Conservation (phyloP, 306 rosid species). For the Prunus fruticosa region DNA sequence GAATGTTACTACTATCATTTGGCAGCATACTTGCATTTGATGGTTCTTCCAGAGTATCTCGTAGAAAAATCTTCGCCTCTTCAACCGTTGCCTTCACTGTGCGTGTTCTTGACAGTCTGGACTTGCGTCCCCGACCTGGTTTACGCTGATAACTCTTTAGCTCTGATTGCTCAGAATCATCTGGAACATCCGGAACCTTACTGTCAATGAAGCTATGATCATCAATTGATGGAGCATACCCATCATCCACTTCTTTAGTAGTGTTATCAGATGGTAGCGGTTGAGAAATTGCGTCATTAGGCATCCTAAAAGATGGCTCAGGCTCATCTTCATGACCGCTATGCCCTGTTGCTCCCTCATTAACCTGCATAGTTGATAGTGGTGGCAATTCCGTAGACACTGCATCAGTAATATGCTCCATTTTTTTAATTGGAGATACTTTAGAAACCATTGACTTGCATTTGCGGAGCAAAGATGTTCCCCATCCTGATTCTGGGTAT, state of each 20-base stretch:
- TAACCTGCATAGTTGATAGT: slow-evolving; percentile 29
- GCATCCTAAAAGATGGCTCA: slow-evolving; percentile 31
- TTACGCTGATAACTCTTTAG: slow-evolving; percentile 38
- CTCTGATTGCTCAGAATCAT: slow-evolving; percentile 70
- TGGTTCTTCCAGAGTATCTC: slow-evolving; percentile 44
- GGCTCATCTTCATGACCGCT: slow-evolving; percentile 28
- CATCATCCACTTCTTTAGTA: slow-evolving; percentile 34
- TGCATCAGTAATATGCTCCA: slow-evolving; percentile 41
- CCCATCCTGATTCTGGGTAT: slow-evolving; percentile 41
- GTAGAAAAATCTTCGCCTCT: slow-evolving; percentile 68
- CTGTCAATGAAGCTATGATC: slow-evolving; percentile 53
- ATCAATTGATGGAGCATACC: slow-evolving; percentile 41
- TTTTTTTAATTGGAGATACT: slow-evolving; percentile 55
- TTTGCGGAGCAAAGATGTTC: slow-evolving; percentile 56
- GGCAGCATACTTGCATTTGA: slow-evolving; percentile 34
- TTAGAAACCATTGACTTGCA: slow-evolving; percentile 65
- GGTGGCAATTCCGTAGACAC: slow-evolving; percentile 31
- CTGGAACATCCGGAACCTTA: slow-evolving; percentile 54
- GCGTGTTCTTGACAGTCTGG: slow-evolving; percentile 63
- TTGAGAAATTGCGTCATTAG: slow-evolving; percentile 29
- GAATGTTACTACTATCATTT: slow-evolving; percentile 24
- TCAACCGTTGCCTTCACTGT: slow-evolving; percentile 72
- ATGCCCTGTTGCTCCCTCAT: slow-evolving; percentile 31
- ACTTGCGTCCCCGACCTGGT: slow-evolving; percentile 40
- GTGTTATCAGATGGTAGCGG: slow-evolving; percentile 31